Percentiles rank a stretch among this genome's conserved stretches.
Evolutionary conservation across 192 early-diverging fungal genomes (phyloP).

Genomic region (Coemansia sp.): DNA sequence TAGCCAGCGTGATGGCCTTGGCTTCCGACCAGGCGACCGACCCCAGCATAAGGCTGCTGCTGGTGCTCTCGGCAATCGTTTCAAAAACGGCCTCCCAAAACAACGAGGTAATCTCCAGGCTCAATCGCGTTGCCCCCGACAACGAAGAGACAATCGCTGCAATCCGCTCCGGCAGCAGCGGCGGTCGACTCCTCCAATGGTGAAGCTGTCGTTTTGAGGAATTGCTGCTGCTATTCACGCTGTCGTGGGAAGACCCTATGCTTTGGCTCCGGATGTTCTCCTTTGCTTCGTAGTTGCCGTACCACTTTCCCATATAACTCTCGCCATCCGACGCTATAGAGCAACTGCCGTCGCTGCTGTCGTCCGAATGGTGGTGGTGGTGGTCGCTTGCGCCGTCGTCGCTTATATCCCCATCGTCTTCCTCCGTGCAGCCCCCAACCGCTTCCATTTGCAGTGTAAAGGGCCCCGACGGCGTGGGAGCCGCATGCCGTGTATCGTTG

Average conservation of each 20-base stretch:
- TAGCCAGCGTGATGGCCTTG: slow-evolving; percentile 25
- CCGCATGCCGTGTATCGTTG: neutral
- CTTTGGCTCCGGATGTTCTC: neutral
- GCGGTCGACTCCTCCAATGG: slow-evolving; percentile 38
- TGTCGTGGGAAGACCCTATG: neutral
- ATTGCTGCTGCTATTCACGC: neutral
- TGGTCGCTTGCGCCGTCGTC: slow-evolving; percentile 7
- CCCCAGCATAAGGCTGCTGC: slow-evolving; percentile 43
- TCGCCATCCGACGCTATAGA: neutral
- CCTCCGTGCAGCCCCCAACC: neutral
- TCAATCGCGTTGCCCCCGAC: slow-evolving; percentile 46
- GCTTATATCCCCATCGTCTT: slow-evolving; percentile 2
- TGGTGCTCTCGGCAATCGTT: slow-evolving; percentile 47
- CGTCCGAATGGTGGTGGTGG: too few relatives aligned
- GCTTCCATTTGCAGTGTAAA: slow-evolving; percentile 1
- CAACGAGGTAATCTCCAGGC: slow-evolving; percentile 46
- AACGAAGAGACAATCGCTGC: slow-evolving; percentile 46
- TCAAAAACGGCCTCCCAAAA: slow-evolving; percentile 55
- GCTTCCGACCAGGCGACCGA: slow-evolving; percentile 43
- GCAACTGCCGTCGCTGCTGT: slow-evolving; percentile 1
- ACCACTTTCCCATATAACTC: slow-evolving; percentile 7
- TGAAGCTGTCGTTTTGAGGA: slow-evolving; percentile 10
- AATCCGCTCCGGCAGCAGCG: slow-evolving; percentile 45
- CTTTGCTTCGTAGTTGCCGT: slow-evolving; percentile 1
- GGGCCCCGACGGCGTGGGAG: neutral